A percentile compares a stretch with the other conserved stretches of the same genome.
phyloP scores from a whole-genome alignment of 1,284 basidiomycete genomes.

The Fomes fomentarius region DNA sequence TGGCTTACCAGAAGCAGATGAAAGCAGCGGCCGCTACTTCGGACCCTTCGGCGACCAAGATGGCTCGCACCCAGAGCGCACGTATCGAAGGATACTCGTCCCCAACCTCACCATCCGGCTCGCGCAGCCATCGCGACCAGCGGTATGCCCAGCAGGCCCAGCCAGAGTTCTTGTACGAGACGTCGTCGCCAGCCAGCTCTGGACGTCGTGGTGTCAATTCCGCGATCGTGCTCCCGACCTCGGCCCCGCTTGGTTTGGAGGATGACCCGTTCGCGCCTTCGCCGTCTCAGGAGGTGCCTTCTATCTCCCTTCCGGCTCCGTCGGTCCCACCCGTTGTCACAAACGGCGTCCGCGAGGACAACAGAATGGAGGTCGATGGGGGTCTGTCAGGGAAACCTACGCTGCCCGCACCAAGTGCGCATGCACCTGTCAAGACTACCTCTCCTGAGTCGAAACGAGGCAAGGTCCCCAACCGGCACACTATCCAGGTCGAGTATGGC shows the following conservation, averaged over 20 bases:
- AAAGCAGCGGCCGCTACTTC: conserved; percentile 41
- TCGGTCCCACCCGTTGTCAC: conserved; percentile 7
- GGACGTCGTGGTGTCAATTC: conserved; percentile 46
- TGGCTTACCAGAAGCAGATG: conserved; percentile 81
- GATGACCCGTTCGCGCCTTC: conserved; percentile 56
- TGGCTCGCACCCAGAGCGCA: conserved; percentile 48
- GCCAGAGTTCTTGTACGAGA: conserved; percentile 57
- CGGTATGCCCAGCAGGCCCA: conserved; percentile 35
- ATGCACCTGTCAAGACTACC: conserved; percentile 34
- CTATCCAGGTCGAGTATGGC: conserved; percentile 91
- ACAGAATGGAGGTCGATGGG: conserved; percentile 19
- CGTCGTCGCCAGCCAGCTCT: conserved; percentile 40
- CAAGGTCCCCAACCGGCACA: conserved; percentile 68
- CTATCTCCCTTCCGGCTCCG: conserved; percentile 19
- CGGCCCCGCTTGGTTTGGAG: conserved; percentile 40
- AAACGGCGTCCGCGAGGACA: conserved; percentile 12
- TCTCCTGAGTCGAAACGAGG: conserved; percentile 42
- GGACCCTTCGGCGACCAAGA: conserved; percentile 38
- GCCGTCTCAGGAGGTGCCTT: conserved; percentile 32
- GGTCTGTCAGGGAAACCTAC: conserved; percentile 19
- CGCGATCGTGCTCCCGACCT: conserved; percentile 46
- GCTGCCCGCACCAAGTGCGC: conserved; percentile 23
- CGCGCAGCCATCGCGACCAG: conserved; percentile 43
- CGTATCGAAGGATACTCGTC: conserved; percentile 45
- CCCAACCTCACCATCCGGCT: conserved; percentile 27